Percentiles rank a stretch among this genome's conserved stretches.
These are phyloP conservation scores for Choiromyces venosus DNA, from an alignment of 495 filamentous ascomycete genomes.

Conservation along the genomic window DNA sequence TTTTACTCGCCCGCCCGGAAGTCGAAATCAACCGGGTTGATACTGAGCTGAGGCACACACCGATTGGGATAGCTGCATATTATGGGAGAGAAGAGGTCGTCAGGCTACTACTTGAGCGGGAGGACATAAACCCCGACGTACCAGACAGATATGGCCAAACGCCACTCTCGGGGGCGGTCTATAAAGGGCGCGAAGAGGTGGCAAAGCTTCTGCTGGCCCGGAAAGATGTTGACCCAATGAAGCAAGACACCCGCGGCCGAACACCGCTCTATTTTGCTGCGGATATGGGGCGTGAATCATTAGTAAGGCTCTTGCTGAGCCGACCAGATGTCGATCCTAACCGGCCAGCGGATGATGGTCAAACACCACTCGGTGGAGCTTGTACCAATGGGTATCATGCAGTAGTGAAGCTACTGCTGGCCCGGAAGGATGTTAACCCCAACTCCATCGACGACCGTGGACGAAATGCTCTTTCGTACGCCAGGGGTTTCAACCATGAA, in stretches of 20 bases:
- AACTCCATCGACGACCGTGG: not conserved
- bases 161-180: not conserved
- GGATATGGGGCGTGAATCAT: not conserved
- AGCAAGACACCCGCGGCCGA: not conserved
- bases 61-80: constrained; percentile 24
- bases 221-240: not conserved
- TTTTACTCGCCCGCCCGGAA: constrained; percentile 18
- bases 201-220: not conserved
- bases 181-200: not conserved
- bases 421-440: not conserved
- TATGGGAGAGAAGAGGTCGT: constrained; percentile 22
- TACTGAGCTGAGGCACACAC: constrained; percentile 15
- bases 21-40: constrained; percentile 25
- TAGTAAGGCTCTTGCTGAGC: not conserved
- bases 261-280: not conserved
- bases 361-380: not conserved
- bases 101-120: constrained; percentile 19
- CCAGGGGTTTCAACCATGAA: not conserved
- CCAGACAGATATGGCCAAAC: not conserved
- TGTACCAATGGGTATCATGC: not conserved
- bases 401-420: not conserved
- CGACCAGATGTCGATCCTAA: not conserved
- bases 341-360: not conserved
- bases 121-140: not conserved
- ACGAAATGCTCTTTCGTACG: not conserved